These are phyloP conservation scores for Schwanniomyces polymorphus DNA, from an alignment of 805 yeast species.

Conservation along the genomic window DNA sequence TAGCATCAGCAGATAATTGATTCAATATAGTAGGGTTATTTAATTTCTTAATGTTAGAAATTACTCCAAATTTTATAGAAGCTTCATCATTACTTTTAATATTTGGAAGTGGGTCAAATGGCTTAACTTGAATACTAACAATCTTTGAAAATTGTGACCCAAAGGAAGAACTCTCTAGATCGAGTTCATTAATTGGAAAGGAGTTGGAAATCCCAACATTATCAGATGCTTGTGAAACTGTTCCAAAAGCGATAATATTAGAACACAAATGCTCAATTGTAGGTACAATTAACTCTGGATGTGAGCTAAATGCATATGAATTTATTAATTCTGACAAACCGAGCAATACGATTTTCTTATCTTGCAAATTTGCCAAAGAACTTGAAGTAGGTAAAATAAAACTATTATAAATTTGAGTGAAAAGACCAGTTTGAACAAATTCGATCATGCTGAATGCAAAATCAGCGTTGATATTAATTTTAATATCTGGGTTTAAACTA, in stretches of 20 bases:
- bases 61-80: slow-evolving; percentile 25
- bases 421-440: slow-evolving; percentile 64
- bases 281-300: slow-evolving; percentile 21
- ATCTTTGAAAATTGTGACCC: slow-evolving; percentile 84
- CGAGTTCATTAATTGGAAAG: slow-evolving; percentile 46
- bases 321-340: slow-evolving; percentile 50
- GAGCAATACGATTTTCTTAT: slow-evolving; percentile 52
- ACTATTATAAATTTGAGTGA: slow-evolving; percentile 49
- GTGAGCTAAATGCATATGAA: slow-evolving; percentile 18
- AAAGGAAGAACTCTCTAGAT: slow-evolving; percentile 68
- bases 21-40: slow-evolving; percentile 21
- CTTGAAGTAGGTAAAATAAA: slow-evolving; percentile 54
- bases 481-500: slow-evolving; percentile 20
- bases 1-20: slow-evolving; percentile 23
- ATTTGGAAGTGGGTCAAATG: slow-evolving; percentile 70
- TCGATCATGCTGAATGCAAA: slow-evolving; percentile 69
- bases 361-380: slow-evolving; percentile 49
- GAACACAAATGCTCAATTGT: slow-evolving; percentile 33
- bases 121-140: slow-evolving; percentile 56
- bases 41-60: slow-evolving; percentile 26
- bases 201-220: slow-evolving; percentile 11
- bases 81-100: slow-evolving; percentile 38
- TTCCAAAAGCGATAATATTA: slow-evolving; percentile 27
- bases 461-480: slow-evolving; percentile 33
- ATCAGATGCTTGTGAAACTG: slow-evolving; percentile 18